Evolutionary conservation across 106 monocot species (phyloP), one percentile per base, ranked within the genome.

Genomic region (Apostasia ramifera): DNA sequence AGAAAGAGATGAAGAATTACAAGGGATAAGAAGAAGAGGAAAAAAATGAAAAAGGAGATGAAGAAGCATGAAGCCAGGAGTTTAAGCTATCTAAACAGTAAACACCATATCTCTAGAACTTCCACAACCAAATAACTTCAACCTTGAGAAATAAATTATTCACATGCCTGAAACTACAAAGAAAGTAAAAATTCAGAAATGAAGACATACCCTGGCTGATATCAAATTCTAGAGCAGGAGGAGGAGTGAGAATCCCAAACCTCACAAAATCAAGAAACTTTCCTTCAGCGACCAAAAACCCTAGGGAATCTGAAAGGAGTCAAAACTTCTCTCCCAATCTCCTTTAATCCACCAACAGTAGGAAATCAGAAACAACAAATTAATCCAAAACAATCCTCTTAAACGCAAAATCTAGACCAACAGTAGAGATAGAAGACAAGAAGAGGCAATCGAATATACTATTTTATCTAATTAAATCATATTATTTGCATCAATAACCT

Each of bases 231-330:
- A 26, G 26, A 26, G 26, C 26, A 26, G 53, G 63, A 72, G 52
- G 26, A n/a, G 61, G 42, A 0, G 2, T 12, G 42, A n/a, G 26
- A 73, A 54, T 5, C 1, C 12, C 6, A 8, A 61, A 72, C 39
- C 12, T 37, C 53, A 4, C 12, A 53, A n/a, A 11, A 1, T 53
- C 3, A 48, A 40, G n/a, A 63, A 66, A 47, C 38, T 57, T 48
- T 8, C n/a, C 48, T 57, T 8, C 1, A 55, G 43, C 9, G 7
- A 47, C 1, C 11, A 53, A 55, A 45, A 66, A 63, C 40, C 40
- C 13, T 40, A 48, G 38, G 63, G 40, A 74, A 57, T 39, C 74
- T 58, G 64, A 65, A 66, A 66, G 56, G 73, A 73, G 66, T 73
- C 64, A 61, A 53, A 50, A 48, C 26, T 47, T 66, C 66, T 73